Evolutionary conservation across 2,329 filamentous ascomycete genomes (phyloP), one percentile per base, ranked within the genome.

Genomic region (Sporothrix protearum): DNA sequence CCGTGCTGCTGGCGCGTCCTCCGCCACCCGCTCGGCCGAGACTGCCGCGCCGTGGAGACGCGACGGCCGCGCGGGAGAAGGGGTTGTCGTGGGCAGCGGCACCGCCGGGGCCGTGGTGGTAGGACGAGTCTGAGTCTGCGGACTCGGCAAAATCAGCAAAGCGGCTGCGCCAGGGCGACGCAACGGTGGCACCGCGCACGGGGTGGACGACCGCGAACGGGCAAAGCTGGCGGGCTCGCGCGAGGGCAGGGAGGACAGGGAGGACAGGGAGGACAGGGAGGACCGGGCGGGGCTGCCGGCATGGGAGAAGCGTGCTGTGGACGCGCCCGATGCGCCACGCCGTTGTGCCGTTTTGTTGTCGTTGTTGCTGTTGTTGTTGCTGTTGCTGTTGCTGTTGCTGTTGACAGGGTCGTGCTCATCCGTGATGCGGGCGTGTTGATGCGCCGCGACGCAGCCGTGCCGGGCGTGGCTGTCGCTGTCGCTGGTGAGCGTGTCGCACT

Each of bases 211-310:
- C 12, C 86, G 82, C 3, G 84, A 80, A 0, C 83, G 83, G 3
- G 87, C 86, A 72, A 85, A 85, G 66, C 86, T 88, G 1, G 88
- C 87, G 2, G 85, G 81, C 42, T 85, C 82, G 22, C 78, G 78
- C 2, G 79, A 73, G 1, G 78, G 78, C 39, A 85, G 76, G 4
- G 77, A 76, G 0, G n/a, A n/a, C n/a, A n/a, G n/a, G n/a, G n/a
- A n/a, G n/a, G n/a, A n/a, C n/a, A n/a, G n/a, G n/a, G n/a, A n/a
- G n/a, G n/a, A n/a, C n/a, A n/a, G n/a, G n/a, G 79, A 73, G 1
- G 78, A 78, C 39, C 85, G 76, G 4, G 77, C 76, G 0, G 85
- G 81, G 16, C 84, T 84, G 22, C 86, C 82, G 22, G 82, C 80
- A 53, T 83, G 80, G 10, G 85, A 86, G 25, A 87, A 81, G 3